These are phyloP conservation scores for Coriaria nepalensis DNA, from an alignment of 306 rosid species.

Conservation along the genomic window DNA sequence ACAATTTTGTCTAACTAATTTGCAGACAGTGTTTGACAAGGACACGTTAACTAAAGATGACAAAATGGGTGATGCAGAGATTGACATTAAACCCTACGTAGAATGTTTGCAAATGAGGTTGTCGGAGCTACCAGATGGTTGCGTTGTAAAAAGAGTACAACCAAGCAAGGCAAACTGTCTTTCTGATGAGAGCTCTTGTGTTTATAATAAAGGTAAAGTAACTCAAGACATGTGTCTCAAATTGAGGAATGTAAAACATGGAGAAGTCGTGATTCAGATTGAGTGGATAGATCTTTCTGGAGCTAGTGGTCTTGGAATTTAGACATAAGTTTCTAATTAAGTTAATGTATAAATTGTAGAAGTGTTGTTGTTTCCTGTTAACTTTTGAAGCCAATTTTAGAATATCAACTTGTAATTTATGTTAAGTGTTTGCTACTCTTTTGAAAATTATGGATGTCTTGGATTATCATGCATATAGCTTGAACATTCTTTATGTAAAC, in stretches of 20 bases:
- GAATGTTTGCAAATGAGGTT: constrained; percentile 32
- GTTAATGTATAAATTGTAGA: too few species aligned
- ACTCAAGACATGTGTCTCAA: constrained; percentile 57
- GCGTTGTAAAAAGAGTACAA: constrained; percentile 41
- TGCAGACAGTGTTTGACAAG: constrained; percentile 52
- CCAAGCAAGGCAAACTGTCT: constrained; percentile 43
- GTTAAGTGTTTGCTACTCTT: too few species aligned
- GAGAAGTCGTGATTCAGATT: constrained; percentile 45
- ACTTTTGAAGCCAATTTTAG: too few species aligned
- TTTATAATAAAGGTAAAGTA: constrained; percentile 44
- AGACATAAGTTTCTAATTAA: background rate
- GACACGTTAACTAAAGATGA: constrained; percentile 63
- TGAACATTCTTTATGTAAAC: too few species aligned
- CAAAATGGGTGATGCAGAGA: constrained; percentile 69
- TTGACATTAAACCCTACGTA: constrained; percentile 57
- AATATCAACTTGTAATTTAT: too few species aligned
- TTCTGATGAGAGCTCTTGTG: constrained; percentile 52
- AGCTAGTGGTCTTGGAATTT: constrained; percentile 15
- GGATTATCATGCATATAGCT: too few species aligned
- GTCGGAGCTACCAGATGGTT: constrained; percentile 47
- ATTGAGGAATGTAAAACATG: constrained; percentile 62
- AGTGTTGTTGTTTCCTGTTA: too few species aligned
- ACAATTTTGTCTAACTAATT: background rate
- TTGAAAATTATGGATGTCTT: too few species aligned
- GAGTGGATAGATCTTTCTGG: constrained; percentile 52